Evolutionary conservation across 768 basidiomycete genomes (phyloP).

Genomic region (Leccinum disarticulatum): DNA sequence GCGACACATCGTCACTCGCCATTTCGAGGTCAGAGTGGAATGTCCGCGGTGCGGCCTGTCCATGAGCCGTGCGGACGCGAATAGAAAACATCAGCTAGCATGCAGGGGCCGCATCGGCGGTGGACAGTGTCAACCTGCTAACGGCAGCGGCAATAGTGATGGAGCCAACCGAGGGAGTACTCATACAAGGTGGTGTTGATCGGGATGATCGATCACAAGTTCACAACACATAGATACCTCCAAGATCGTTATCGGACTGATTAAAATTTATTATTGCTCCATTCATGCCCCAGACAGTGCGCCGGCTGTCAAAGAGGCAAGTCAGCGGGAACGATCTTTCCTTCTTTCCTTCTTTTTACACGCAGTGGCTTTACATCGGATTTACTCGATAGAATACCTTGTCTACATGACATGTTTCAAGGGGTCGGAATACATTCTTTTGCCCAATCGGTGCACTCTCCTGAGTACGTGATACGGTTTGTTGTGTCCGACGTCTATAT

Average conservation of each 20-base stretch:
- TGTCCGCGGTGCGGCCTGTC: slow-evolving; percentile 17
- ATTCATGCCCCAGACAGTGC: not conserved
- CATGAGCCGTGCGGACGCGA: slow-evolving; percentile 26
- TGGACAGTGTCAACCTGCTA: not conserved
- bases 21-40: slow-evolving; percentile 23
- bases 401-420: not conserved
- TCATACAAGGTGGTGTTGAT: not conserved
- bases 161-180: slow-evolving; percentile 4
- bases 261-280: not conserved
- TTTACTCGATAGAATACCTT: not conserved
- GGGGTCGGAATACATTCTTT: not conserved
- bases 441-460: not conserved
- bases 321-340: not conserved
- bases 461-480: not conserved
- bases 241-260: not conserved
- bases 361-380: not conserved
- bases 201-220: not conserved
- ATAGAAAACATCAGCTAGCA: slow-evolving; percentile 19
- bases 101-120: slow-evolving; percentile 9
- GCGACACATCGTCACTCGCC: slow-evolving; percentile 25
- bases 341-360: not conserved
- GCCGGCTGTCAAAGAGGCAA: too few relatives aligned
- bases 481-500: not conserved
- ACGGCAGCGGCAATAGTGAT: not conserved
- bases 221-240: not conserved